A percentile compares a stretch with the other conserved stretches of the same genome.
Evolutionary conservation across 164 flowering plant species (phyloP).

Genomic region (Warburgia ugandensis): DNA sequence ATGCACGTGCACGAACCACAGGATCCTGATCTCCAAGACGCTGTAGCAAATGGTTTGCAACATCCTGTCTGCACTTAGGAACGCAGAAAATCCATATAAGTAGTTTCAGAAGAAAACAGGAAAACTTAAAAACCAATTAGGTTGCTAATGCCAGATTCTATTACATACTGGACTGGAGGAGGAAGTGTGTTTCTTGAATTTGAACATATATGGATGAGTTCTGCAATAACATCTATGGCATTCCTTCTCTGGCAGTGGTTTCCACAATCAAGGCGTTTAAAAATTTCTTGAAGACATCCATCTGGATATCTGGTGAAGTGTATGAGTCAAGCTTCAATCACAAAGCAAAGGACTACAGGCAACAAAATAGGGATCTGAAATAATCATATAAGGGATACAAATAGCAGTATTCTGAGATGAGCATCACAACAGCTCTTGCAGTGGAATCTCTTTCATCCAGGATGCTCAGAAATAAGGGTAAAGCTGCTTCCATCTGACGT

Average conservation of each 20-base stretch:
- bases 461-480: constrained; percentile 51
- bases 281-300: constrained; percentile 48
- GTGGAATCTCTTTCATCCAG: constrained; percentile 68
- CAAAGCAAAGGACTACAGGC: not conserved
- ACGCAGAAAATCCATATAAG: not conserved
- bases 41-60: constrained; percentile 45
- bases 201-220: constrained; percentile 36
- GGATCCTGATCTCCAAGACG: constrained; percentile 54
- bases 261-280: constrained; percentile 37
- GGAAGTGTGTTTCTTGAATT: constrained; percentile 29
- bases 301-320: constrained; percentile 38
- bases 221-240: constrained; percentile 61
- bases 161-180: constrained; percentile 34
- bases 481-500: constrained; percentile 34
- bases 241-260: constrained; percentile 48
- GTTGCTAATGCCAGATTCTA: not conserved
- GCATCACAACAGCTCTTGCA: constrained; percentile 60
- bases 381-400: constrained; percentile 31
- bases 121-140: not conserved
- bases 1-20: constrained; percentile 33
- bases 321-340: constrained; percentile 12
- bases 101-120: not conserved
- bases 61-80: constrained; percentile 44
- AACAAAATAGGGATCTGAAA: too few relatives aligned
- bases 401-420: constrained; percentile 68